Evolutionary conservation across 768 basidiomycete genomes (phyloP).

Genomic region (Asterophora lycoperdoides): DNA sequence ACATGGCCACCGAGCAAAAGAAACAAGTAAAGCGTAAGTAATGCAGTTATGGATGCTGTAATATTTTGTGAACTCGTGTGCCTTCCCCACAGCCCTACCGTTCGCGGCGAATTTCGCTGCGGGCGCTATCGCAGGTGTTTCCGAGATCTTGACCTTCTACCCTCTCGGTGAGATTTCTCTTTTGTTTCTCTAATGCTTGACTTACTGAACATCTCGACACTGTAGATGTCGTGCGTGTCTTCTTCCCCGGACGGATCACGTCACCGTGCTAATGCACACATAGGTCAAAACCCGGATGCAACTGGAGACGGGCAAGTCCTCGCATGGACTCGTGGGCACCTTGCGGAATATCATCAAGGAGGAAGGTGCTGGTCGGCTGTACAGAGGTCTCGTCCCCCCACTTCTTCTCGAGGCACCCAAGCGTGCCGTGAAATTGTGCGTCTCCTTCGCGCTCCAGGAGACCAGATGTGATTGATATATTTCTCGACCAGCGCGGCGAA

Average conservation of each 20-base stretch:
- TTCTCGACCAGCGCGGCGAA: constrained; percentile 60
- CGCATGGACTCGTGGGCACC: constrained; percentile 75
- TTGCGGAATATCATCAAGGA: constrained; percentile 79
- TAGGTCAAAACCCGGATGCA: constrained; percentile 99
- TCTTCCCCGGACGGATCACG: constrained; percentile 7
- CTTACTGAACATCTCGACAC: constrained; percentile 1
- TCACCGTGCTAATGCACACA: constrained; percentile 1
- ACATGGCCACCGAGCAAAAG: constrained; percentile 26
- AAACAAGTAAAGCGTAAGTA: constrained; percentile 25
- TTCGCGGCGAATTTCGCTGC: constrained; percentile 90
- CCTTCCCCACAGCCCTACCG: constrained; percentile 56
- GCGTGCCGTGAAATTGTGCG: constrained; percentile 92
- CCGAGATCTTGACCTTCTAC: constrained; percentile 81
- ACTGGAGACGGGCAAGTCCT: constrained; percentile 78
- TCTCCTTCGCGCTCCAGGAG: constrained; percentile 7
- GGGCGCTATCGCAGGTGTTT: constrained; percentile 93
- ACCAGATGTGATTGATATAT: constrained; percentile 2
- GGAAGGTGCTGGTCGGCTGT: constrained; percentile 85
- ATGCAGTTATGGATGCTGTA: background rate
- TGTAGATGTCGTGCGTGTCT: constrained; percentile 78
- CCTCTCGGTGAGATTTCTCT: constrained; percentile 64
- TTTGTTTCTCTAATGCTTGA: background rate
- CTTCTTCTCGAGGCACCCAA: constrained; percentile 96
- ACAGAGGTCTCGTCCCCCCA: constrained; percentile 95
- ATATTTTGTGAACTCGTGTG: background rate